phyloP scores from a whole-genome alignment of 352 stramenopile species.

The Pythium inflatum region DNA sequence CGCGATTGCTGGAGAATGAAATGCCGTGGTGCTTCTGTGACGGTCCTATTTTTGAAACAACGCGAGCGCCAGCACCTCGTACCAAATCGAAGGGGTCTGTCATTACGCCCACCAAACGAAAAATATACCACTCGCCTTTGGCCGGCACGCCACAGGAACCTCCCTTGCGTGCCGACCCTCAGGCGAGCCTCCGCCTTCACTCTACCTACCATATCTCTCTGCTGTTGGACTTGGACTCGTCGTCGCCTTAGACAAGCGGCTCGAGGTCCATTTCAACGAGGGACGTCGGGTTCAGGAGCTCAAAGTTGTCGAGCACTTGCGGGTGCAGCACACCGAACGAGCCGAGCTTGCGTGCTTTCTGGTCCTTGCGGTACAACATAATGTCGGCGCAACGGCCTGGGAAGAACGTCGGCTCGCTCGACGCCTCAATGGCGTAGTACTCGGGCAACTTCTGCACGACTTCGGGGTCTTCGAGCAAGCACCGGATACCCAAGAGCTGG shows the following conservation, averaged over 20 bases:
- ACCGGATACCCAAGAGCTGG: constrained; percentile 95
- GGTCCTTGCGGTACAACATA: constrained; percentile 85
- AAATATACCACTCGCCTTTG: constrained; percentile 11
- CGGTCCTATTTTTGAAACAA: constrained; percentile 16
- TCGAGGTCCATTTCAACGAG: constrained; percentile 98
- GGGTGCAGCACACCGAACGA: constrained; percentile 99
- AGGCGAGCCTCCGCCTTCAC: background rate
- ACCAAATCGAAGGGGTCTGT: constrained; percentile 1
- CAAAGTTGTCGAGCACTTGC: constrained; percentile 97
- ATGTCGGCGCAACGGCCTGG: constrained; percentile 95
- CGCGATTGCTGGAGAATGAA: background rate
- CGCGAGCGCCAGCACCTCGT: background rate
- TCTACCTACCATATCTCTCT: constrained; percentile 18
- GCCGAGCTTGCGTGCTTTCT: constrained; percentile 82
- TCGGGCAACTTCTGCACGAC: constrained; percentile 70
- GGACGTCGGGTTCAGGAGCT: constrained; percentile 96
- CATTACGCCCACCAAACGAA: constrained; percentile 4
- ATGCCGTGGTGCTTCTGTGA: background rate
- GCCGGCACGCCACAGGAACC: background rate
- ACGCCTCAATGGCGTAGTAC: constrained; percentile 78
- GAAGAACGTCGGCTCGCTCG: constrained; percentile 92
- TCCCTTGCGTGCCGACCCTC: background rate
- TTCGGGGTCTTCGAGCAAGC: constrained; percentile 64
- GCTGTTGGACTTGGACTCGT: background rate
- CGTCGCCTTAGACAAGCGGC: constrained; percentile 88